These are phyloP conservation scores for Perkinsela sp. DNA, from an alignment of 208 protist species.

Conservation along the genomic window DNA sequence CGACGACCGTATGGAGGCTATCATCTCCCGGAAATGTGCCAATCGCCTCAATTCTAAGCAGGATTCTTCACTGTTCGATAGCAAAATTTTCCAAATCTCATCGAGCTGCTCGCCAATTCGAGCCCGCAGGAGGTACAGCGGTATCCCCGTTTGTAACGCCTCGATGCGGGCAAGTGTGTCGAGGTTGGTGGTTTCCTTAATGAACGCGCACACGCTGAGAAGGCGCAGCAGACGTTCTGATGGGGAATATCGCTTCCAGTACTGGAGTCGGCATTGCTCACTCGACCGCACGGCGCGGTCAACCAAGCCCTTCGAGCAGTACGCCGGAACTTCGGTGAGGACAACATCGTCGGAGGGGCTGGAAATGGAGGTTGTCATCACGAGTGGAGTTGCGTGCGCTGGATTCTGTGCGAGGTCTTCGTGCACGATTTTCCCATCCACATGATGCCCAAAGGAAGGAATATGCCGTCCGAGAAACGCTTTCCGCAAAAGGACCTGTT, in stretches of 20 bases:
- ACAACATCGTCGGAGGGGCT: neutral
- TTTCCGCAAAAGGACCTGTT: neutral
- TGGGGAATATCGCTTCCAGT: neutral
- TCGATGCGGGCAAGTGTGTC: neutral
- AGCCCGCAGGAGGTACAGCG: neutral
- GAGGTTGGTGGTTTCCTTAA: neutral
- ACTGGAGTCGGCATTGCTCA: neutral
- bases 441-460: neutral
- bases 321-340: neutral
- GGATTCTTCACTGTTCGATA: neutral
- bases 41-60: neutral
- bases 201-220: neutral
- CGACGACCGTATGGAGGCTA: neutral
- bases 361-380: neutral
- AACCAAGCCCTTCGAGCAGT: neutral
- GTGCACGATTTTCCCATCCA: neutral
- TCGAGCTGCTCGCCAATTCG: neutral
- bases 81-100: neutral
- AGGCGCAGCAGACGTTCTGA: neutral
- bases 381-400: neutral
- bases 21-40: neutral
- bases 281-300: neutral
- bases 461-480: neutral
- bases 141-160: neutral
- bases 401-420: neutral